These are phyloP conservation scores for Hemisphaericaspora xylanilytica DNA, from an alignment of 1,139 yeast genomes.

Conservation along the genomic window DNA sequence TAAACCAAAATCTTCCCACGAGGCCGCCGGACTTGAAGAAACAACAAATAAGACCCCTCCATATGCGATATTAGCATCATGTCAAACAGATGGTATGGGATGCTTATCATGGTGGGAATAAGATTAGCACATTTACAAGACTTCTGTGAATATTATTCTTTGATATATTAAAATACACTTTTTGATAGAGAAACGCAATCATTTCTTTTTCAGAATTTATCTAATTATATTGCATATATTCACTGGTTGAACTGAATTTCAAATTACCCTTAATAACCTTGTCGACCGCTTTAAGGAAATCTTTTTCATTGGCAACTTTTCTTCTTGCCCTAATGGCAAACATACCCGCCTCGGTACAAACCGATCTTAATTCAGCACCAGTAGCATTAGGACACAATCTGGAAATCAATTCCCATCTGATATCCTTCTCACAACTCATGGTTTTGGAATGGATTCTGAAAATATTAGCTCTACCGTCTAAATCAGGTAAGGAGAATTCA, in stretches of 20 bases:
- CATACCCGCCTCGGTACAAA: conserved; percentile 98
- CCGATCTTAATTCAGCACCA: conserved; percentile 96
- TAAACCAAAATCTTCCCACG: conserved; percentile 68
- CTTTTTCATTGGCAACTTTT: conserved; percentile 97
- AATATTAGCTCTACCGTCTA: conserved; percentile 96
- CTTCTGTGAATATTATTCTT: neutral
- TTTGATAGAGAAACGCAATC: neutral
- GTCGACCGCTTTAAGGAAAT: conserved; percentile 94
- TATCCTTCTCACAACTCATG: conserved; percentile 95
- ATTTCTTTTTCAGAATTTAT: neutral
- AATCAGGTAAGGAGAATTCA: conserved; percentile 91
- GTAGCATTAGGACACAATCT: conserved; percentile 97
- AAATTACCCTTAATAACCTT: conserved; percentile 97
- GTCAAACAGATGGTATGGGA: conserved; percentile 96
- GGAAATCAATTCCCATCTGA: conserved; percentile 97
- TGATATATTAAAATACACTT: neutral
- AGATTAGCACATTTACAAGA: neutral
- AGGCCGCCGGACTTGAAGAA: conserved; percentile 36
- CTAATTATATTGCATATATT: conserved; percentile 92
- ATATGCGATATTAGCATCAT: conserved; percentile 82
- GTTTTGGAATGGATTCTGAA: conserved; percentile 95
- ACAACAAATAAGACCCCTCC: conserved; percentile 54
- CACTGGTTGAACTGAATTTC: conserved; percentile 94
- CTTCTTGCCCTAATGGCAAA: conserved; percentile 97
- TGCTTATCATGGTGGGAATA: conserved; percentile 94